These are phyloP conservation scores for Penstemon davidsonii DNA, from an alignment of 257 asterid species.

Conservation along the genomic window DNA sequence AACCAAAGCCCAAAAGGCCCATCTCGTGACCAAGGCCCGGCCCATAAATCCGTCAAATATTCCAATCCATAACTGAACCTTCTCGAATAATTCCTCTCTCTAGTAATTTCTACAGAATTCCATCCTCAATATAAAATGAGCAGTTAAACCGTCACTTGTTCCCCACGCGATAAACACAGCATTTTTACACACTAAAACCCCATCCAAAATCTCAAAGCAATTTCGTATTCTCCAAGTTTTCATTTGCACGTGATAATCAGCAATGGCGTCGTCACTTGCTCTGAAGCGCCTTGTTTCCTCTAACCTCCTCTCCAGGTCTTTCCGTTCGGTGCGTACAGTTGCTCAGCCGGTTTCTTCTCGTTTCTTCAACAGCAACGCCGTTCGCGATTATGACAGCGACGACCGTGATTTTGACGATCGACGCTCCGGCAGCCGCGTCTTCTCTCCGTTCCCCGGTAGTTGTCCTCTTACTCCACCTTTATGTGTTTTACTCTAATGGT, in stretches of 20 bases:
- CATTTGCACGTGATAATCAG: not conserved
- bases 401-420: constrained; percentile 44
- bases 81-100: not conserved
- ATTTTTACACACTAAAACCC: not conserved
- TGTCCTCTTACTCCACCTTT: constrained; percentile 1
- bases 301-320: constrained; percentile 29
- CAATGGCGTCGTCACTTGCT: constrained; percentile 48
- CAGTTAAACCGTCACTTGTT: not conserved
- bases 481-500: not conserved
- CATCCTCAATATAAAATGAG: not conserved
- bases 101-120: not conserved
- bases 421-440: constrained; percentile 41
- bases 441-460: constrained; percentile 53
- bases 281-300: constrained; percentile 38
- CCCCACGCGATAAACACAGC: not conserved
- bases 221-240: constrained; percentile 12
- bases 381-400: constrained; percentile 45
- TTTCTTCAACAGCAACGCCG: constrained; percentile 41
- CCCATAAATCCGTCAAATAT: too few species aligned
- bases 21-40: too few species aligned
- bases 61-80: not conserved
- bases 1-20: too few species aligned
- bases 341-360: constrained; percentile 36
- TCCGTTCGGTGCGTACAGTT: constrained; percentile 23
- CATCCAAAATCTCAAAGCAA: not conserved